Percentiles rank a stretch among this genome's conserved stretches.
phyloP scores from a whole-genome alignment of 1,139 yeast species.

The Geotrichum cucujoidarum region DNA sequence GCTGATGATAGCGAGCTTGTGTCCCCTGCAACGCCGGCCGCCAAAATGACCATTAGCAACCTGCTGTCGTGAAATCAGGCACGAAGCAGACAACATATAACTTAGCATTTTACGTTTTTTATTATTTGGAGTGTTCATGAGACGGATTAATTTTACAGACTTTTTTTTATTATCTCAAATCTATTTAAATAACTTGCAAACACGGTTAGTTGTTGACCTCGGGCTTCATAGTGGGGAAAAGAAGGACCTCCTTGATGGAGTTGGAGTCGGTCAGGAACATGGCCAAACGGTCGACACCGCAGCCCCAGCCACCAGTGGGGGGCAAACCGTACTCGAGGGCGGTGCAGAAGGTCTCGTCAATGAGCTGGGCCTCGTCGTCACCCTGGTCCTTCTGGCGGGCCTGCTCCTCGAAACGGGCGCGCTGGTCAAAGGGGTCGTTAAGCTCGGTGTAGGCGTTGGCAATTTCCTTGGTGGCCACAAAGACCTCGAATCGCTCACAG shows the following conservation, averaged over 20 bases:
- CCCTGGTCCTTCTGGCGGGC: conserved; percentile 98
- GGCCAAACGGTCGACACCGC: conserved; percentile 97
- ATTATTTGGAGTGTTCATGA: no score
- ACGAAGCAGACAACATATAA: not conserved
- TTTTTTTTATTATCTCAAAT: not conserved
- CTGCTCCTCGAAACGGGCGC: conserved; percentile 96
- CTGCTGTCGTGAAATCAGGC: conserved; percentile 1
- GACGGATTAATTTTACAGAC: not conserved
- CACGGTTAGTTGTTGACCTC: conserved; percentile 42
- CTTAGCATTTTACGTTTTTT: no score
- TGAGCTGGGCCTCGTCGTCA: conserved; percentile 96
- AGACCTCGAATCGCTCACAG: conserved; percentile 97
- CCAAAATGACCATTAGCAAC: conserved; percentile 1
- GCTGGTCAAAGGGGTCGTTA: conserved; percentile 98
- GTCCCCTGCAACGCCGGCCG: not conserved
- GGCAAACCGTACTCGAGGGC: conserved; percentile 98
- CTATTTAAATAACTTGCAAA: not conserved
- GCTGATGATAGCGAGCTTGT: not conserved
- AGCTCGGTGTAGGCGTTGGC: conserved; percentile 98
- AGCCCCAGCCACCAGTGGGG: conserved; percentile 99
- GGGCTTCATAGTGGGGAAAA: conserved; percentile 98
- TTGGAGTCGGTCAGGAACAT: conserved; percentile 96
- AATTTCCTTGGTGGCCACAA: conserved; percentile 97
- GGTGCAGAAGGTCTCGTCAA: conserved; percentile 95
- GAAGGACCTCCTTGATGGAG: conserved; percentile 94